Evolutionary conservation across 805 yeast genomes (phyloP).

Genomic region (Ogataea populi-albae): DNA sequence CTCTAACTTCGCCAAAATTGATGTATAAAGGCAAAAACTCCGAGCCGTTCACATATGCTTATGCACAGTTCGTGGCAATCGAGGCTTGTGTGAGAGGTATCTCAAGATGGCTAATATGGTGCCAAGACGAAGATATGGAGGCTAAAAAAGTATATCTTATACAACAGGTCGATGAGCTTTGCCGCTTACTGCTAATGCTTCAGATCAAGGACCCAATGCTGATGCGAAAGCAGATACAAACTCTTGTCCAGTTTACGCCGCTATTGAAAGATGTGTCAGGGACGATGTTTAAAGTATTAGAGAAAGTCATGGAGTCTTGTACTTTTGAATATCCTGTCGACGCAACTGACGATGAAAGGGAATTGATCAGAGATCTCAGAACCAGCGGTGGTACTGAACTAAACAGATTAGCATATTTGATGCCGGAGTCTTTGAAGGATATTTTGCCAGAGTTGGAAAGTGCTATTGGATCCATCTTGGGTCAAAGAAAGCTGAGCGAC

Average conservation of each 20-base stretch:
- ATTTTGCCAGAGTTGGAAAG: constrained; percentile 80
- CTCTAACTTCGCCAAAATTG: constrained; percentile 53
- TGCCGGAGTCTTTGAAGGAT: constrained; percentile 85
- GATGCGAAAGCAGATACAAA: constrained; percentile 82
- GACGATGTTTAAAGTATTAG: constrained; percentile 79
- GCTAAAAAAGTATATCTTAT: constrained; percentile 49
- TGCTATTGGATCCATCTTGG: constrained; percentile 70
- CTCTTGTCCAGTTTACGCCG: constrained; percentile 92
- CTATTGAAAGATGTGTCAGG: constrained; percentile 71
- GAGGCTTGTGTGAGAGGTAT: constrained; percentile 92
- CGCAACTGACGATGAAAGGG: constrained; percentile 63
- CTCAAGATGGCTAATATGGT: constrained; percentile 95
- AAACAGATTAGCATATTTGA: constrained; percentile 87
- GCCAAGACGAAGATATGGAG: constrained; percentile 54
- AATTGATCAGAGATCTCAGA: constrained; percentile 79
- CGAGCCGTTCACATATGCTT: constrained; percentile 70
- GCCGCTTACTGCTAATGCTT: constrained; percentile 72
- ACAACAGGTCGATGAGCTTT: constrained; percentile 61
- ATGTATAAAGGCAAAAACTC: constrained; percentile 54
- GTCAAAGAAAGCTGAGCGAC: constrained; percentile 68
- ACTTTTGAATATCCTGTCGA: constrained; percentile 73
- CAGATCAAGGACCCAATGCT: constrained; percentile 77
- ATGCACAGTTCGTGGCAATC: constrained; percentile 78
- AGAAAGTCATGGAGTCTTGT: constrained; percentile 77
- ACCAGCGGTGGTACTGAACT: constrained; percentile 93